Base-by-base conservation (phyloP, 768 basidiomycete species). In the Suillus cothurnatus region DNA sequence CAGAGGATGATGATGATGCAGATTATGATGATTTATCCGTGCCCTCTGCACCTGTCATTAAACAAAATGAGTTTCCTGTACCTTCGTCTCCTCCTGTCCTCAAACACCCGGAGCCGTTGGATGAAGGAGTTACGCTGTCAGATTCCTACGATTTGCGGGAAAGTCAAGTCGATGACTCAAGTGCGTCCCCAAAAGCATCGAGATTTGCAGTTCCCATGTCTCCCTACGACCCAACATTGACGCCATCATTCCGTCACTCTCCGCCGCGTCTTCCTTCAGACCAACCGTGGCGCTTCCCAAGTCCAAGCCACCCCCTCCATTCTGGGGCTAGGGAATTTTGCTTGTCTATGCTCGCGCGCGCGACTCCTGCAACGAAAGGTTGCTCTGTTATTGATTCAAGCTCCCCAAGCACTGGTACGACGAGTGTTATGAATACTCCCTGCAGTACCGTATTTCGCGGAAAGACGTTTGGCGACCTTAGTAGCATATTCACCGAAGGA, bases 241-340 rank as follows among this genome's bases (percentile, higher is more conserved):
- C 92, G 0, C 92, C 92, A 0, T 84, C 90, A 5, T 93, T 93
- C 74, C 86, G 89, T 45, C 91, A 93, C 74, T 91, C 90, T 12
- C 89, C 90, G 21, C 85, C 88, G 0, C 88, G 86, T 12, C 84
- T 89, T 28, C 90, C 90, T 7, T 90, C 88, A 21, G 88, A 91
- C 69, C 91, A 92, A 66, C 92, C 92, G 3, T 93, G 92, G 92
- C 86, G 90, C 43, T 91, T 88, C 71, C 86, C 89, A 9, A 93
- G 90, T 70, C 90, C 91, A 14, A 91, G 88, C 64, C 90, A 93
- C 71, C 91, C 91, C 2, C 76, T 92, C 49, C 88, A 92, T 74
- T 88, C 86, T 21, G 82, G 77, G 45, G 82, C 85, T 19, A 84
- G 86, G 41, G 88, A 92, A 64, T 71, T 91, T 21, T 88, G 88